These are phyloP conservation scores for Penicillium arizonense DNA, from an alignment of 495 filamentous ascomycete species.

Conservation along the genomic window DNA sequence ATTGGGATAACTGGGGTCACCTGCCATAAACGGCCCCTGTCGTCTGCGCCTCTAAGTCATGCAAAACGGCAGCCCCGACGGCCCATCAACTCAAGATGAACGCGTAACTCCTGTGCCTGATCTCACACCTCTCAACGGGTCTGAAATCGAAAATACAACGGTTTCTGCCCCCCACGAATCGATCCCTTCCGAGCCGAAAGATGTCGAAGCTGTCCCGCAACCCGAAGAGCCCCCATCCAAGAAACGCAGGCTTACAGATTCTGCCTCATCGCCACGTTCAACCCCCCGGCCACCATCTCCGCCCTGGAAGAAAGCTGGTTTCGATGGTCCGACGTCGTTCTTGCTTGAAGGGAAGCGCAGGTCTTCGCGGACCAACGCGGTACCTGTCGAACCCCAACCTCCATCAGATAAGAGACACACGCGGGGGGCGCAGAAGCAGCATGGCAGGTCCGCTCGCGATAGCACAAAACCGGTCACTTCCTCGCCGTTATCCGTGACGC, in stretches of 20 bases:
- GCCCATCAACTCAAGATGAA: constrained; percentile 48
- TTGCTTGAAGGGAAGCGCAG: constrained; percentile 78
- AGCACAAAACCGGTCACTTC: constrained; percentile 28
- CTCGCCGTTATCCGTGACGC: constrained; percentile 34
- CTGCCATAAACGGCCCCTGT: constrained; percentile 45
- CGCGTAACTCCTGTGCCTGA: constrained; percentile 38
- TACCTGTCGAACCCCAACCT: constrained; percentile 69
- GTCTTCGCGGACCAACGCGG: constrained; percentile 76
- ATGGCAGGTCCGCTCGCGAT: constrained; percentile 23
- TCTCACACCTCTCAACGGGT: constrained; percentile 22
- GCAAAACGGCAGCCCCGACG: constrained; percentile 55
- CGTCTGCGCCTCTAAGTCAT: constrained; percentile 53
- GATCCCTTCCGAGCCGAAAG: constrained; percentile 30
- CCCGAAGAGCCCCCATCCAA: constrained; percentile 64
- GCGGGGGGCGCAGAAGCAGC: constrained; percentile 40
- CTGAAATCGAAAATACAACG: constrained; percentile 21
- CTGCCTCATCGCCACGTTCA: constrained; percentile 44
- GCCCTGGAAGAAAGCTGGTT: constrained; percentile 89
- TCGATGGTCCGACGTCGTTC: constrained; percentile 84
- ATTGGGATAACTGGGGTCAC: constrained; percentile 66
- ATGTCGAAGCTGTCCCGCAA: constrained; percentile 32
- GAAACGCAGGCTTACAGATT: constrained; percentile 65
- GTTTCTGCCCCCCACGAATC: constrained; percentile 29
- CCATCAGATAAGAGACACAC: constrained; percentile 61
- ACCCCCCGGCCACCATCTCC: constrained; percentile 64